These are phyloP conservation scores for Gracilaria gracilis DNA, from an alignment of 23 red algal species.

Conservation along the genomic window DNA sequence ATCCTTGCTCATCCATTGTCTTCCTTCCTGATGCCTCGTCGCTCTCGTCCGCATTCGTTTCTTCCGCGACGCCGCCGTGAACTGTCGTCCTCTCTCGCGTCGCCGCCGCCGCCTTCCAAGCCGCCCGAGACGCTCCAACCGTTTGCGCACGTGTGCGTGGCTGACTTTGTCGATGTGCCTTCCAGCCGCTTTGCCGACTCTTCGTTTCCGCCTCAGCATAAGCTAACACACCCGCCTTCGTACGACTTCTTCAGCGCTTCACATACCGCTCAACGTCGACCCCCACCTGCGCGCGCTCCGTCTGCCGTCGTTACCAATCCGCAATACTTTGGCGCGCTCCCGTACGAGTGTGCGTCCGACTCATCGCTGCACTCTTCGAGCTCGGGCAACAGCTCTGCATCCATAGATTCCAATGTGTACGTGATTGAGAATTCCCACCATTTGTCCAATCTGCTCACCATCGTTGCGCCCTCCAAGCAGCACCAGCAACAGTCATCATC, in stretches of 20 bases:
- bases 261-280: too few relatives aligned
- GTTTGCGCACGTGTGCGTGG: constrained; percentile 16
- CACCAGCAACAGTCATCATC: neutral
- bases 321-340: constrained; percentile 6
- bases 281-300: neutral
- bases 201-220: neutral
- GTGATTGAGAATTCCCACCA: constrained; percentile 1
- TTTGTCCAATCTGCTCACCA: constrained; percentile 13
- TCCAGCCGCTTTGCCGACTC: neutral
- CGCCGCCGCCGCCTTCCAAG: neutral
- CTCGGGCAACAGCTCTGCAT: neutral
- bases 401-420: constrained; percentile 15
- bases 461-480: neutral
- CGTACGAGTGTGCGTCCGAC: neutral
- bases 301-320: constrained; percentile 1
- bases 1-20: neutral
- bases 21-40: neutral
- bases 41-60: constrained; percentile 1
- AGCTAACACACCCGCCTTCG: neutral
- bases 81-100: neutral
- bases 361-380: neutral
- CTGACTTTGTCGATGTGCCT: constrained; percentile 45
- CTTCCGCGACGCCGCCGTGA: neutral
- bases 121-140: neutral
- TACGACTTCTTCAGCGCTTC: neutral